phyloP scores from a whole-genome alignment of 306 rosid genomes.

The Ziziphus jujuba region DNA sequence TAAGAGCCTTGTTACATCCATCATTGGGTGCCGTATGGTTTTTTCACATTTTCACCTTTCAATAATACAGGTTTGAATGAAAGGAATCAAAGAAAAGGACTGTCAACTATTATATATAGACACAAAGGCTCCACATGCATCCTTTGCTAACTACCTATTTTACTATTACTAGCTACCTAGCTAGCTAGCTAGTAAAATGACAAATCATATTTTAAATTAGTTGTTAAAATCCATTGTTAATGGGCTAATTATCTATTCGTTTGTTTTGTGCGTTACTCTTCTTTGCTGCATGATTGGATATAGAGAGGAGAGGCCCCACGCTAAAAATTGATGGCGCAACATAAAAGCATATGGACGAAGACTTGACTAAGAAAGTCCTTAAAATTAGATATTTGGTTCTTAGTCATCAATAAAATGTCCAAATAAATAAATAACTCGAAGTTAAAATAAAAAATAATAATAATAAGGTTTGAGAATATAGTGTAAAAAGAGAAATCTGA shows the following conservation, averaged over 20 bases:
- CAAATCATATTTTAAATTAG: not conserved
- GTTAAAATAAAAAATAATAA: too few relatives aligned
- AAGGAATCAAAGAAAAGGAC: constrained; percentile 48
- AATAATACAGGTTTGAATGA: constrained; percentile 41
- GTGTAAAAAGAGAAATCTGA: not conserved
- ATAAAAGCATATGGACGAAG: not conserved
- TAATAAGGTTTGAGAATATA: not conserved
- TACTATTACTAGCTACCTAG: too few relatives aligned
- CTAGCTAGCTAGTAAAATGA: not conserved
- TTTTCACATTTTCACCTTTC: constrained; percentile 29
- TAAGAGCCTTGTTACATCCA: constrained; percentile 31
- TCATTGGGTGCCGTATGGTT: not conserved
- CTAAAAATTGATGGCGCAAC: not conserved
- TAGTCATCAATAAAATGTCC: too few relatives aligned
- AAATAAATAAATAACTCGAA: too few relatives aligned
- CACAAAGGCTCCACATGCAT: constrained; percentile 33
- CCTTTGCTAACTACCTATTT: not conserved
- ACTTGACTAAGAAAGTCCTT: too few relatives aligned
- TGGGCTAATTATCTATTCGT: too few relatives aligned
- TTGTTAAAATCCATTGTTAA: not conserved
- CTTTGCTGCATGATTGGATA: constrained; percentile 10
- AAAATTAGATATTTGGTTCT: too few relatives aligned
- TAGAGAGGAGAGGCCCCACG: not conserved
- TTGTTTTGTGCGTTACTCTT: not conserved
- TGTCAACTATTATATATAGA: constrained; percentile 21